phyloP scores from a whole-genome alignment of 75 land plant species.

The Pseudotsuga menziesii region DNA sequence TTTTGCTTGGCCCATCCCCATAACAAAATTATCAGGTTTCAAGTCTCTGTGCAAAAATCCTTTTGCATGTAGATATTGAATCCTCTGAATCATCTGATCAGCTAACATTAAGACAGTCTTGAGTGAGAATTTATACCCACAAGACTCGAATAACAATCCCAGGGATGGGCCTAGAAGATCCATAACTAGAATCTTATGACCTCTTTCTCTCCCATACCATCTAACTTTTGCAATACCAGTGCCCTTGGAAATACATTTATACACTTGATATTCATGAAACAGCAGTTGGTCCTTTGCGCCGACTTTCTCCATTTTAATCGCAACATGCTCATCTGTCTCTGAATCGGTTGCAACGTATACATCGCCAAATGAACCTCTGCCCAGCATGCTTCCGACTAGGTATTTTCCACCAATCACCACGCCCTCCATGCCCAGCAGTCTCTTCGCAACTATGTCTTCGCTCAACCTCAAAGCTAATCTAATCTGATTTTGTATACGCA shows the following conservation, averaged over 20 bases:
- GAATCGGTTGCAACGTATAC: no score
- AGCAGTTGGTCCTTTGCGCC: no score
- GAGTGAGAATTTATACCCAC: constrained; percentile 75
- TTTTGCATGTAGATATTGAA: constrained; percentile 81
- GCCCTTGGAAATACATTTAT: constrained; percentile 41
- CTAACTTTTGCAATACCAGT: constrained; percentile 65
- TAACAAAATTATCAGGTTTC: constrained; percentile 91
- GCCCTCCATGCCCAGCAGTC: no score
- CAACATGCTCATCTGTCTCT: no score
- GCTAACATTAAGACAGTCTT: constrained; percentile 93
- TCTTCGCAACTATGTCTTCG: no score
- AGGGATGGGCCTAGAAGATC: constrained; percentile 92
- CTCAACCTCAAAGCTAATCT: no score
- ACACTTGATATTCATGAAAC: background rate
- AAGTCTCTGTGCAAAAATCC: constrained; percentile 87
- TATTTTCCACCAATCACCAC: no score
- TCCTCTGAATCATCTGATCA: constrained; percentile 85
- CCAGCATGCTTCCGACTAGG: no score
- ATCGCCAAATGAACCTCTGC: no score
- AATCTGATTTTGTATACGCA: no score
- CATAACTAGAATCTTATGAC: constrained; percentile 67
- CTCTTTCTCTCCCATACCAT: constrained; percentile 85
- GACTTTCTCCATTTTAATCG: no score
- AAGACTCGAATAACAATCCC: constrained; percentile 79
- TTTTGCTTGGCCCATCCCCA: constrained; percentile 87